Conservation (phyloP, 106 monocot species). For the Platanthera guangdongensis region DNA sequence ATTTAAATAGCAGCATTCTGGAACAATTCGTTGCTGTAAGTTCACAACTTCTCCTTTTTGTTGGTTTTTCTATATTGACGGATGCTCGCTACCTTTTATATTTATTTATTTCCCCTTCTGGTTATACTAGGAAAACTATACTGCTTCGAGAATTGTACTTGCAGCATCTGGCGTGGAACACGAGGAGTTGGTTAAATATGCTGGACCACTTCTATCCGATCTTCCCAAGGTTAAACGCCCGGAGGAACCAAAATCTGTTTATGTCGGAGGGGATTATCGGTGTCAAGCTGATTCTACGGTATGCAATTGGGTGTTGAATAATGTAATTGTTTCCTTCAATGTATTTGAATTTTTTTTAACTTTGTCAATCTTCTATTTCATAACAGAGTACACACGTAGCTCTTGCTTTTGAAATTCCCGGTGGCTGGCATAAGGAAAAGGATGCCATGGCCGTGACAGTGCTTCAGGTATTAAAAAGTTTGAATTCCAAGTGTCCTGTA, state of each 20-base stretch:
- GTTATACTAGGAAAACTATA: conserved; percentile 56
- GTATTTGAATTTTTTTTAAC: not conserved
- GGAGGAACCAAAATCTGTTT: conserved; percentile 62
- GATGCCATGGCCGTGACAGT: conserved; percentile 72
- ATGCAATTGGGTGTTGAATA: not conserved
- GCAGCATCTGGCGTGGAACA: conserved; percentile 89
- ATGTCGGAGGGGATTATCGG: conserved; percentile 79
- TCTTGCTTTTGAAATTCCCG: conserved; percentile 87
- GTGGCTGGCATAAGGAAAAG: conserved; percentile 81
- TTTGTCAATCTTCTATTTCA: conserved; percentile 2
- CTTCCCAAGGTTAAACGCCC: conserved; percentile 53
- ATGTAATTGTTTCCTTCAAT: not conserved
- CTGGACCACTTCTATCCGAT: conserved; percentile 70
- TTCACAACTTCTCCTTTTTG: not conserved
- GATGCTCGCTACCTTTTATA: not conserved
- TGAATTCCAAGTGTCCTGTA: not conserved
- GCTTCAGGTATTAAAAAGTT: conserved; percentile 47
- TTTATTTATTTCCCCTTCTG: conserved; percentile 4
- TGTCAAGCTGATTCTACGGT: conserved; percentile 81
- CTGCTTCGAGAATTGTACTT: conserved; percentile 80
- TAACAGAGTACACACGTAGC: conserved; percentile 69
- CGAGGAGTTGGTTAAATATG: conserved; percentile 60
- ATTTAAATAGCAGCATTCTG: conserved; percentile 38
- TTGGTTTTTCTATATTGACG: not conserved
- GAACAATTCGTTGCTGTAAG: conserved; percentile 80